Percentiles rank a stretch among this genome's conserved stretches.
These are phyloP conservation scores for Polychytrium aggregatum DNA, from an alignment of 192 early-diverging fungal genomes.

Conservation along the genomic window DNA sequence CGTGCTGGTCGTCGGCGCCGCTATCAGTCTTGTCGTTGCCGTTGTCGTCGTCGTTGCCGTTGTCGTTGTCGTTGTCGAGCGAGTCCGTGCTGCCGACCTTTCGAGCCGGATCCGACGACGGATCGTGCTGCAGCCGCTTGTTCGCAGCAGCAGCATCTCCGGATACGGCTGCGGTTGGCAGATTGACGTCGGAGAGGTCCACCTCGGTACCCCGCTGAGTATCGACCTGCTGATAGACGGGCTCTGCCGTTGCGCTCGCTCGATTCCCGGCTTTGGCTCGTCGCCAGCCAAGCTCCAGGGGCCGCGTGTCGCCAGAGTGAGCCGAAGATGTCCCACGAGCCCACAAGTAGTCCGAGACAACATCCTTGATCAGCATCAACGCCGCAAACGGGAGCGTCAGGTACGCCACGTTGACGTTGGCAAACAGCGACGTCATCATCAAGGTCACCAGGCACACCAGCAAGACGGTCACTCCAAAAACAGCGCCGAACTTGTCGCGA, in stretches of 20 bases:
- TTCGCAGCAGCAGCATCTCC: no score
- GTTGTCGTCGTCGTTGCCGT: not conserved
- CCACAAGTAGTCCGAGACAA: constrained; percentile 31
- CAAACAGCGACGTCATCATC: constrained; percentile 51
- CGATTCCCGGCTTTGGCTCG: not conserved
- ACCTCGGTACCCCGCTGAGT: no score
- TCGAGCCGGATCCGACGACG: no score
- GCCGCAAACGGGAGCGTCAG: constrained; percentile 69
- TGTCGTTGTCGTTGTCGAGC: not conserved
- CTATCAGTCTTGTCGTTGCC: not conserved
- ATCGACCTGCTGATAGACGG: not conserved
- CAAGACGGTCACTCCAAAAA: constrained; percentile 50
- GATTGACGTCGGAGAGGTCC: no score
- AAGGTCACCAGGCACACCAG: constrained; percentile 48
- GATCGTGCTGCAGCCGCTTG: no score
- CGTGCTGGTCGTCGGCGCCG: not conserved
- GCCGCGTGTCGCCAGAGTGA: not conserved
- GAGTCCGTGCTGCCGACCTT: no score
- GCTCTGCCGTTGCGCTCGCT: not conserved
- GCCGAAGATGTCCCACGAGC: not conserved
- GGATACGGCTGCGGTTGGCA: no score
- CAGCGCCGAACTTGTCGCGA: constrained; percentile 44
- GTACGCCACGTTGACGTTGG: constrained; percentile 60
- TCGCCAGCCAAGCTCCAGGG: not conserved
- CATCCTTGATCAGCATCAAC: constrained; percentile 45